Conservation (phyloP, 257 asterid species). For the Perilla frutescens region DNA sequence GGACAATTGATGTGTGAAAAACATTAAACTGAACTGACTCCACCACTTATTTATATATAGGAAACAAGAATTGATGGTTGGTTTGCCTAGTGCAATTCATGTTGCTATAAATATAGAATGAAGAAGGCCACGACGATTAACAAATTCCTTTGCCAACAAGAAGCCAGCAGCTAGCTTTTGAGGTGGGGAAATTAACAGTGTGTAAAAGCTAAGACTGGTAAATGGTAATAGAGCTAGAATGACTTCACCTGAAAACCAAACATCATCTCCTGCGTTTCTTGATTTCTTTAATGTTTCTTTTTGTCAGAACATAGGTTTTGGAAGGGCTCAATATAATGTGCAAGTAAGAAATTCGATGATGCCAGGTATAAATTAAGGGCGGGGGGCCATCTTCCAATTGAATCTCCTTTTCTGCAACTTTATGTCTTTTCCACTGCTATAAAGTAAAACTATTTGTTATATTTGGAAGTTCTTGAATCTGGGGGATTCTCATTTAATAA, state of each 20-base stretch:
- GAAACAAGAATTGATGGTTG: neutral
- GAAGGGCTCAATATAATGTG: conserved; percentile 18
- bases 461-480: conserved; percentile 16
- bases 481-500: neutral
- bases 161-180: conserved; percentile 34
- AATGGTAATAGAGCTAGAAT: conserved; percentile 23
- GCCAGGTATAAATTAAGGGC: neutral
- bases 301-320: conserved; percentile 31
- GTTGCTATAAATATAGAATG: too few relatives aligned
- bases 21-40: neutral
- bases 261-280: conserved; percentile 27
- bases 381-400: neutral
- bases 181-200: conserved; percentile 27
- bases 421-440: conserved; percentile 16
- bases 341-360: neutral
- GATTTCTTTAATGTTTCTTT: conserved; percentile 7
- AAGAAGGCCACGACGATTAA: too few relatives aligned
- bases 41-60: neutral
- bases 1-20: neutral
- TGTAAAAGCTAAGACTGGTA: conserved; percentile 1
- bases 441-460: neutral
- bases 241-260: conserved; percentile 35
- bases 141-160: conserved; percentile 22
- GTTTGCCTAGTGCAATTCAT: too few relatives aligned
- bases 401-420: conserved; percentile 4